Evolutionary conservation across 257 asterid genomes (phyloP), one percentile per base, ranked within the genome.

Genomic region (Solanum pimpinellifolium): DNA sequence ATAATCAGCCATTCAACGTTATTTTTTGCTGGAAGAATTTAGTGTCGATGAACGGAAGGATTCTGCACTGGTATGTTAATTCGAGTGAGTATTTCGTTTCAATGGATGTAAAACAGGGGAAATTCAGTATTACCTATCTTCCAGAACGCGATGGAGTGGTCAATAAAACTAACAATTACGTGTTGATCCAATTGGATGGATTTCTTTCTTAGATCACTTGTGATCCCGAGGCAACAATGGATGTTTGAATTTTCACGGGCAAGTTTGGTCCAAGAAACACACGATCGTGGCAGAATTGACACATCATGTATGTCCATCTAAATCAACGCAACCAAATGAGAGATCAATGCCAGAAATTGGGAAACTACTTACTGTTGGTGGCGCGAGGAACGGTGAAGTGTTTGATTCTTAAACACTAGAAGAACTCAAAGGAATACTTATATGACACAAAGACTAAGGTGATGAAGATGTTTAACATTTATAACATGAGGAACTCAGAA

Each of bases 191-290:
- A 80, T 11, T 89, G 46, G 56, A 35, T 11, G 89, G 86, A 2
- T 65, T 27, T n/a, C 87, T 89, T 62, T 60, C 74, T 21, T 62
- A 86, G 9, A 35, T 60, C 33, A 49, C 76, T 4, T 31, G 23
- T 27, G 13, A 25, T 14, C 74, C 56, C 5, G 41, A 83, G 1
- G 0, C 0, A 5, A 33, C 70, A 65, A 44, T 86, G 23, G 85
- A 86, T 74, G 47, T 89, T 47, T 88, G 90, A 87, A 33, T 74
- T 75, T 47, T 5, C 69, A 33, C 16, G 66, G n/a, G n/a, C 76
- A 65, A 52, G 4, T 35, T 31, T 88, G 90, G 90, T 86, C 66
- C n/a, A 89, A 86, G 89, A 83, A 83, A 60, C 86, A 83, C 12
- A 86, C 52, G 20, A 73, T 73, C 5, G 37, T 15, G 9, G 12